Percentiles rank a stretch among this genome's conserved stretches.
Conservation (phyloP, 129 eudicot species). For the Centrapalus pauciflorus region DNA sequence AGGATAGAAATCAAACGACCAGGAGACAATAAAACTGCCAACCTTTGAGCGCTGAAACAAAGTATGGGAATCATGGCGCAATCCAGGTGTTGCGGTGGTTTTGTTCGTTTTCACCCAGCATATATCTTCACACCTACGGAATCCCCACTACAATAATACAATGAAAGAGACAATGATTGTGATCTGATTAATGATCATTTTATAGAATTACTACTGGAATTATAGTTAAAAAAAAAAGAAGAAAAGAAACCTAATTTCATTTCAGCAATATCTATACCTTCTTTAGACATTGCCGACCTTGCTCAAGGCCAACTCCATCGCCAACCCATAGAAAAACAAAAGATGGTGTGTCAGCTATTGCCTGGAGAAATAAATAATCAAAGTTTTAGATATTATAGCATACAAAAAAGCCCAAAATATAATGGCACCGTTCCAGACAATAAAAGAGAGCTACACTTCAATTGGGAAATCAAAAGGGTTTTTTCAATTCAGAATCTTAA, state of each 20-base stretch:
- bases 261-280: conserved; percentile 44
- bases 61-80: conserved; percentile 98
- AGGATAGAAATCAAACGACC: neutral
- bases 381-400: neutral
- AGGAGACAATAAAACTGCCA: neutral
- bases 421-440: neutral
- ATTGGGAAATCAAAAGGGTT: neutral
- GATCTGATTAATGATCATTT: neutral
- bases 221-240: neutral
- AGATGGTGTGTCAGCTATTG: conserved; percentile 96
- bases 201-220: neutral
- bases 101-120: conserved; percentile 99
- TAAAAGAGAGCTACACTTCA: neutral
- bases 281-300: conserved; percentile 92
- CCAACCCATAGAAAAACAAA: conserved; percentile 98
- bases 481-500: neutral
- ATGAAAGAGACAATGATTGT: neutral
- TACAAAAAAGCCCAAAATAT: neutral
- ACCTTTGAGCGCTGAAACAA: conserved; percentile 96
- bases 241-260: neutral
- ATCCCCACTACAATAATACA: conserved; percentile 78
- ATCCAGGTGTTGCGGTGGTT: conserved; percentile 83
- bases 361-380: conserved; percentile 42
- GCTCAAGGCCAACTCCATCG: conserved; percentile 98
- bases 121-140: conserved; percentile 98